Evolutionary conservation across 768 basidiomycete genomes (phyloP), one percentile per base, ranked within the genome.

Genomic region (Kwoniella dendrophila): DNA sequence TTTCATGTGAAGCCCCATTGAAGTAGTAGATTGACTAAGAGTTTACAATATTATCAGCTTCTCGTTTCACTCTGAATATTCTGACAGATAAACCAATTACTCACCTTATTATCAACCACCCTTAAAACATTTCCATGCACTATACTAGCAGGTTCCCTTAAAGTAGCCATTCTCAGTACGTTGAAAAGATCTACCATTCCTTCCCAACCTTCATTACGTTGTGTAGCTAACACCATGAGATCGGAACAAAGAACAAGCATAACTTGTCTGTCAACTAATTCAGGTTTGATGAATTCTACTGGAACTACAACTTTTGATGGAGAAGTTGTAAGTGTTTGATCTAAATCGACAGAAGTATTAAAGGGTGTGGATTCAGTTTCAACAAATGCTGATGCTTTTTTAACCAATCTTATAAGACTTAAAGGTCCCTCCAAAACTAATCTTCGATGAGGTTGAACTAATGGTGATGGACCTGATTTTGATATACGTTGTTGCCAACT

Each of bases 401-500:
- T 87, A 48, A 94, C 91, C 44, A 95, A 89, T n/a, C 93, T 86
- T 2, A 90, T 92, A 38, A 97, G 82, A 54, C 88, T 82, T 40
- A 98, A 80, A 24, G 84, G 83, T 11, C 95, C 96, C 73, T 97
- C 94, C 86, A 95, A 90, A 59, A 99, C 89, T 34, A 99, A 85
- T 60, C 90, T 89, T 34, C 94, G 87, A 81, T 99, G 96, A 7
- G 96, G 96, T 78, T 98, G 96, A 34, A 99, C 96, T 36, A 99
- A 82, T n/a, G 96, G 94, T 62, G 92, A 94, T 7, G 92, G 93
- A 78, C 96, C 97, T 75, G 86, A 90, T 20, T 92, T 90, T 38
- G 88, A 84, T 71, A 99, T 97, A 69, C 91, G 84, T 34, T 87
- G 58, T 66, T 81, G 81, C 78, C 77, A 79, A 73, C 89, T 86